phyloP scores from a whole-genome alignment of 1,284 basidiomycete genomes.

The Boletus sp. region DNA sequence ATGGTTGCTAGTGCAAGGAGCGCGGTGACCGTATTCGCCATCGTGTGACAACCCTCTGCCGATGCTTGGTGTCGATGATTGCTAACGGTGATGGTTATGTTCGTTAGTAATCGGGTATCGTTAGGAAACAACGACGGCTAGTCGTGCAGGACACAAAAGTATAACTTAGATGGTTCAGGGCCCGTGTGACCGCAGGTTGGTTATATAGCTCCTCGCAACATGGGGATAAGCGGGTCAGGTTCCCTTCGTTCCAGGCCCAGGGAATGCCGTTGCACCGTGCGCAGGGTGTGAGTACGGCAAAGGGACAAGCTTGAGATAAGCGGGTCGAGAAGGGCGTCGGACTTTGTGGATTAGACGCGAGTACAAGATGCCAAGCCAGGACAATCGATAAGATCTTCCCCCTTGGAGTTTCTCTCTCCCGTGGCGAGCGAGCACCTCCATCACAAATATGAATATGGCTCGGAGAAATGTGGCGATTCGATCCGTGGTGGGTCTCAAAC shows the following conservation, averaged over 20 bases:
- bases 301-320: no score
- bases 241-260: not conserved
- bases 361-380: not conserved
- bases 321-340: not conserved
- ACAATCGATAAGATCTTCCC: not conserved
- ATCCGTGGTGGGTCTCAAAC: not conserved
- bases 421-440: no score
- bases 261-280: not conserved
- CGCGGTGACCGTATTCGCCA: constrained; percentile 2
- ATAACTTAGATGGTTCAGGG: no score
- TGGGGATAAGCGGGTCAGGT: not conserved
- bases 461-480: not conserved
- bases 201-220: no score
- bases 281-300: not conserved
- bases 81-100: not conserved
- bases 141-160: not conserved
- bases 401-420: no score
- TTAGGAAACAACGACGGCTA: not conserved
- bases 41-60: not conserved
- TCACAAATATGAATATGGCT: not conserved
- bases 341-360: not conserved
- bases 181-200: not conserved
- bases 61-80: not conserved
- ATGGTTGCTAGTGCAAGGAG: constrained; percentile 1
- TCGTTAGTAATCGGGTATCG: not conserved